A percentile compares a stretch with the other conserved stretches of the same genome.
Evolutionary conservation across 106 monocot genomes (phyloP).

Genomic region (Posidonia australis): DNA sequence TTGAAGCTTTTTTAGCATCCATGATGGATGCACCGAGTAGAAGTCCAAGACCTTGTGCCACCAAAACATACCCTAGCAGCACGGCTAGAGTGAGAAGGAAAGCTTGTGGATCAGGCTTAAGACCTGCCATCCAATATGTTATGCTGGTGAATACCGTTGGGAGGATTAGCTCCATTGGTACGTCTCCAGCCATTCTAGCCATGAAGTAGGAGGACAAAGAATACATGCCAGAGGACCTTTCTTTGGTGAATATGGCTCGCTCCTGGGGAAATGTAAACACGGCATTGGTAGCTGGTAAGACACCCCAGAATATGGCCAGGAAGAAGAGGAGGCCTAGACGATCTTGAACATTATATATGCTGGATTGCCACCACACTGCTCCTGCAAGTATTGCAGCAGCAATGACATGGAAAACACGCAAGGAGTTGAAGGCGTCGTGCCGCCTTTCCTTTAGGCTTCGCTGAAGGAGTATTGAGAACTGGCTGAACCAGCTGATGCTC

Average conservation of each 20-base stretch:
- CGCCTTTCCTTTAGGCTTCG: conserved; percentile 79
- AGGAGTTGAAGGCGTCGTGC: conserved; percentile 81
- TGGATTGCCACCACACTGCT: conserved; percentile 81
- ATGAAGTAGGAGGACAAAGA: conserved; percentile 78
- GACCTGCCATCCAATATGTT: conserved; percentile 86
- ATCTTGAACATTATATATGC: conserved; percentile 43
- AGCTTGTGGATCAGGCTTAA: conserved; percentile 32
- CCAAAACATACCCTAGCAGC: conserved; percentile 69
- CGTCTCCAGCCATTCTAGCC: conserved; percentile 60
- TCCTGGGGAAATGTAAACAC: conserved; percentile 95
- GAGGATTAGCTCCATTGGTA: conserved; percentile 88
- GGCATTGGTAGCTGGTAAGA: conserved; percentile 75
- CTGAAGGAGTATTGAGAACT: conserved; percentile 69
- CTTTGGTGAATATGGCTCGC: conserved; percentile 58
- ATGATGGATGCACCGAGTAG: conserved; percentile 59
- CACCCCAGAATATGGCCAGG: conserved; percentile 94
- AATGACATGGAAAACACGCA: conserved; percentile 65
- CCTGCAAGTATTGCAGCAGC: conserved; percentile 63
- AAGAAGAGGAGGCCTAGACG: conserved; percentile 97
- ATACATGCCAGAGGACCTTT: conserved; percentile 77
- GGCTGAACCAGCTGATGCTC: conserved; percentile 56
- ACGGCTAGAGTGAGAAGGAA: conserved; percentile 58
- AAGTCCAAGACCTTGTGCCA: conserved; percentile 74
- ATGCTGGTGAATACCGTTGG: conserved; percentile 49
- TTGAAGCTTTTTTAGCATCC: conserved; percentile 86